Evolutionary conservation across 192 early-diverging fungal genomes (phyloP).

Genomic region (Spizellomyces sp.): DNA sequence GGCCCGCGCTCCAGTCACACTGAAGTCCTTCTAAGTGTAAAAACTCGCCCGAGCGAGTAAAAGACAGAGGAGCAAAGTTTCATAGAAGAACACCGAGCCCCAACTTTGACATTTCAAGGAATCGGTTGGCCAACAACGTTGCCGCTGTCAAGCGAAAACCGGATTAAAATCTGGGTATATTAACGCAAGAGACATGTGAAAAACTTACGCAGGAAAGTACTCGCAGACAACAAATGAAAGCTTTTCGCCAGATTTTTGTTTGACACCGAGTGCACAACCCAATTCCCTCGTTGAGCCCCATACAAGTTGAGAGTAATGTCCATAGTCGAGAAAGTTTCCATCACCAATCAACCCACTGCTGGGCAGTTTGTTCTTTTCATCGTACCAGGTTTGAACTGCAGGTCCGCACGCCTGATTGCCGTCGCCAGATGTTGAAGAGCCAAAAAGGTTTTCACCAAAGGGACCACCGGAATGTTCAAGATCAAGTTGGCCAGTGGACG

Average conservation of each 20-base stretch:
- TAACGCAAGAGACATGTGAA: neutral
- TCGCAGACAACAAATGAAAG: slow-evolving; percentile 15
- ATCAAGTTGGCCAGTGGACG: neutral
- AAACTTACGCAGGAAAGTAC: slow-evolving; percentile 24
- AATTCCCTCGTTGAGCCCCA: slow-evolving; percentile 26
- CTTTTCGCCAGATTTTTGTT: neutral
- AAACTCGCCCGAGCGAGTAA: too few species aligned
- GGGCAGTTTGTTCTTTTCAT: slow-evolving; percentile 12
- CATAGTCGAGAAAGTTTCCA: slow-evolving; percentile 1
- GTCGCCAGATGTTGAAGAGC: neutral
- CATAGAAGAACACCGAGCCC: too few species aligned
- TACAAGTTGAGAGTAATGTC: slow-evolving; percentile 27
- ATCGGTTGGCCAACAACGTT: too few species aligned
- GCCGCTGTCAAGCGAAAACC: too few species aligned
- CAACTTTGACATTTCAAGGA: too few species aligned
- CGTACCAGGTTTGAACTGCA: slow-evolving; percentile 10
- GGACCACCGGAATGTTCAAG: neutral
- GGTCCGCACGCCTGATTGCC: neutral
- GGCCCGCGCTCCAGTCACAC: too few species aligned
- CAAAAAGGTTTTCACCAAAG: slow-evolving; percentile 23
- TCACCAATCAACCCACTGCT: neutral
- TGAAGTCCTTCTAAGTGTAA: too few species aligned
- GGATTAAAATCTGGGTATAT: too few species aligned
- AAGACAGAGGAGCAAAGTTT: too few species aligned
- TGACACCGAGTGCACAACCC: slow-evolving; percentile 6